Evolutionary conservation across 2,329 filamentous ascomycete genomes (phyloP).

Genomic region (Curvularia eragrostidis): DNA sequence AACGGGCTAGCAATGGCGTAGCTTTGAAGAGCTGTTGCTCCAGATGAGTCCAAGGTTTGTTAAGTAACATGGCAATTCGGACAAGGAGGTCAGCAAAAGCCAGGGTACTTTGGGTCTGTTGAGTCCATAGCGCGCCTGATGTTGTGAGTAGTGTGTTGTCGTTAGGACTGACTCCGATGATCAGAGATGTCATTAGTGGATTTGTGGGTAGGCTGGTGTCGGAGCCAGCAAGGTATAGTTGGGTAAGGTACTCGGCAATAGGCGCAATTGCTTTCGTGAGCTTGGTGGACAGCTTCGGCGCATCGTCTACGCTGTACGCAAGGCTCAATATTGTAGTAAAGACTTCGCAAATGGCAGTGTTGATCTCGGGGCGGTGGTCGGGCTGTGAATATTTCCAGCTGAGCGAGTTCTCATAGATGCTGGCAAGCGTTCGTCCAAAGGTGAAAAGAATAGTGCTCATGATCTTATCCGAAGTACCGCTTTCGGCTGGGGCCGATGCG

Average conservation of each 20-base stretch:
- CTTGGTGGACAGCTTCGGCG: constrained; percentile 55
- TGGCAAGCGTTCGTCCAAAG: constrained; percentile 77
- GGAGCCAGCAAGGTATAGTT: constrained; percentile 75
- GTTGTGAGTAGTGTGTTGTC: constrained; percentile 56
- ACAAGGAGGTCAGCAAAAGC: constrained; percentile 72
- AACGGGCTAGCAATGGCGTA: constrained; percentile 75
- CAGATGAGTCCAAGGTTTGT: constrained; percentile 68
- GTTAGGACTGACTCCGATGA: constrained; percentile 56
- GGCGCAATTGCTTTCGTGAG: constrained; percentile 70
- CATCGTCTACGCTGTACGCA: constrained; percentile 76
- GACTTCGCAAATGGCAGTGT: constrained; percentile 70
- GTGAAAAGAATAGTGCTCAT: constrained; percentile 74
- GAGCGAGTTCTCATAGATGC: constrained; percentile 83
- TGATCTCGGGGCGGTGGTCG: constrained; percentile 72
- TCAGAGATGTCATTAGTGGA: constrained; percentile 74
- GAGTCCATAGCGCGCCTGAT: constrained; percentile 54
- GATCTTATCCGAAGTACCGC: constrained; percentile 79
- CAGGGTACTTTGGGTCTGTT: constrained; percentile 70
- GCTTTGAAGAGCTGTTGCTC: constrained; percentile 83
- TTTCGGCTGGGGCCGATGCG: constrained; percentile 60
- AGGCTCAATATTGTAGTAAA: constrained; percentile 75
- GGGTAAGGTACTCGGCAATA: constrained; percentile 76
- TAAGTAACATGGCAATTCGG: constrained; percentile 70
- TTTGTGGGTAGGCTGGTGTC: constrained; percentile 76
- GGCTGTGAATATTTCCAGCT: constrained; percentile 82